Percentiles rank a stretch among this genome's conserved stretches.
phyloP scores from a whole-genome alignment of 139 green algal species.

The Micromonas commoda region DNA sequence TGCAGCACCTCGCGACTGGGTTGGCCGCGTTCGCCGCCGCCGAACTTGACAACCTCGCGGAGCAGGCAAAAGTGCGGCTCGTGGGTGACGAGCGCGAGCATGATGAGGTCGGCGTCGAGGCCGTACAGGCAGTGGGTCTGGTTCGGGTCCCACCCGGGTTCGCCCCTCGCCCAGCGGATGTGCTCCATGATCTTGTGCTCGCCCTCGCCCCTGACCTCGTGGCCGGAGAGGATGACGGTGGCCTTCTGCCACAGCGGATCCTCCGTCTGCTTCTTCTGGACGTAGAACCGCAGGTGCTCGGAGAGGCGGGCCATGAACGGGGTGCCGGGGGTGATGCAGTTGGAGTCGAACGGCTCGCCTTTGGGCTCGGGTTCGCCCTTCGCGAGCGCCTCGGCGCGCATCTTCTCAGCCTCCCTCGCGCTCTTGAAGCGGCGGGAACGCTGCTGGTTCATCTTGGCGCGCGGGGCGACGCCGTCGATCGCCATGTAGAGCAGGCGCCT shows the following conservation, averaged over 20 bases:
- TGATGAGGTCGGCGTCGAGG: slow-evolving; percentile 91
- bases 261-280: slow-evolving; percentile 73
- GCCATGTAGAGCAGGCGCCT: slow-evolving; percentile 83
- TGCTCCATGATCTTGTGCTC: slow-evolving; percentile 99
- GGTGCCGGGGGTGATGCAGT: slow-evolving; percentile 86
- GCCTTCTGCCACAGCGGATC: slow-evolving; percentile 68
- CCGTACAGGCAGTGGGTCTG: slow-evolving; percentile 91
- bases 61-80: slow-evolving; percentile 95
- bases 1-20: slow-evolving; percentile 75
- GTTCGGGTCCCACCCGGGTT: slow-evolving; percentile 50
- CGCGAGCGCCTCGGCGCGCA: neutral
- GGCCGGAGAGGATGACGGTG: slow-evolving; percentile 43
- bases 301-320: slow-evolving; percentile 69
- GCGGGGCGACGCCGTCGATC: slow-evolving; percentile 85
- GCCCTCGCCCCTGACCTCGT: slow-evolving; percentile 88
- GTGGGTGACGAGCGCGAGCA: slow-evolving; percentile 89
- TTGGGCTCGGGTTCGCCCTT: slow-evolving; percentile 23
- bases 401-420: slow-evolving; percentile 22
- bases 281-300: slow-evolving; percentile 78
- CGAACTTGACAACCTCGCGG: slow-evolving; percentile 67
- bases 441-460: slow-evolving; percentile 97
- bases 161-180: slow-evolving; percentile 53
- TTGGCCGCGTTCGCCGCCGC: slow-evolving; percentile 59
- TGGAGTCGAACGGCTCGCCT: slow-evolving; percentile 72
- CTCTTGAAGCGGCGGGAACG: slow-evolving; percentile 63